A percentile compares a stretch with the other conserved stretches of the same genome.
These are phyloP conservation scores for Trichoderma gracile DNA, from an alignment of 2,329 filamentous ascomycete species.

Conservation along the genomic window DNA sequence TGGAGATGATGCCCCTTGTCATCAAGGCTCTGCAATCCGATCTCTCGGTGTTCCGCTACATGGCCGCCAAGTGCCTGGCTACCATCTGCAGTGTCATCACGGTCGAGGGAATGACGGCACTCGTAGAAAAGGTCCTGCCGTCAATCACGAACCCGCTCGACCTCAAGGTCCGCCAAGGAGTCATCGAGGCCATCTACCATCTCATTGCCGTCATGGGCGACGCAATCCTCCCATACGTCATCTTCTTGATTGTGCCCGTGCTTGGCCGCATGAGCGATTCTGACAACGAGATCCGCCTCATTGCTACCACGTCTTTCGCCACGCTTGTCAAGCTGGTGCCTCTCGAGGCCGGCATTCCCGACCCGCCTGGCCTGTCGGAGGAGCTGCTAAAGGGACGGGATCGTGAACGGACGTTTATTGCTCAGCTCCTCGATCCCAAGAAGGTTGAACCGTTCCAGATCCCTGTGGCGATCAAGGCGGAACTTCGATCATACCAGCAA, in stretches of 20 bases:
- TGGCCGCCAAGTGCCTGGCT: constrained; percentile 94
- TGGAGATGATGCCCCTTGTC: constrained; percentile 79
- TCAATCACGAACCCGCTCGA: constrained; percentile 90
- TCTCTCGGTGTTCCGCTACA: constrained; percentile 91
- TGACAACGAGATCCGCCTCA: constrained; percentile 89
- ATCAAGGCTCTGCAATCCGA: constrained; percentile 85
- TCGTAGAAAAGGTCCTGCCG: constrained; percentile 90
- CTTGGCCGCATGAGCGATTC: constrained; percentile 98
- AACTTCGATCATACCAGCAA: constrained; percentile 94
- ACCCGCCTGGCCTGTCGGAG: constrained; percentile 88
- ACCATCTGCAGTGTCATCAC: constrained; percentile 97
- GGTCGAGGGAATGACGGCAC: constrained; percentile 90
- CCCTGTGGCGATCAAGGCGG: constrained; percentile 94
- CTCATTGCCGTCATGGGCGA: constrained; percentile 98
- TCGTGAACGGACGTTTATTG: constrained; percentile 92
- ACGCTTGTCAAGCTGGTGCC: constrained; percentile 96
- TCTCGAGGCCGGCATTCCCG: constrained; percentile 93
- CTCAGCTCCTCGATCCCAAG: constrained; percentile 92
- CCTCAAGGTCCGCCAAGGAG: constrained; percentile 85
- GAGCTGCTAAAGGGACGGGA: constrained; percentile 88
- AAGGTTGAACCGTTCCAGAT: constrained; percentile 95
- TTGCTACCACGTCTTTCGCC: constrained; percentile 95
- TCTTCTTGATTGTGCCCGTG: constrained; percentile 97
- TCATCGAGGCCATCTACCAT: constrained; percentile 94
- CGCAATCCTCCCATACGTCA: constrained; percentile 91